phyloP scores from a whole-genome alignment of 2,329 filamentous ascomycete species.

The Chalara sp. region DNA sequence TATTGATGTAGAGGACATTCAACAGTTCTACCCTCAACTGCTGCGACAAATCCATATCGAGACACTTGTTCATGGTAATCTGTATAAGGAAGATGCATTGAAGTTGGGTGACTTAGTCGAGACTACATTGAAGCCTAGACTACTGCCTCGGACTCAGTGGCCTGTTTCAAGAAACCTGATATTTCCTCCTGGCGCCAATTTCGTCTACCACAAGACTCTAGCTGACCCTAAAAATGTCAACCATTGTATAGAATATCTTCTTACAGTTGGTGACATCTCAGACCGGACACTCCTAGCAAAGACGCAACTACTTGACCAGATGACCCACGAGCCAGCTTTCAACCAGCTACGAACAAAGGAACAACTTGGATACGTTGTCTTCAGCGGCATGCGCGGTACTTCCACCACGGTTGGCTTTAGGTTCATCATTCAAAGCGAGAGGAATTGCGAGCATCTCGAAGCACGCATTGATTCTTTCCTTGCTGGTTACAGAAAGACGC shows the following conservation, averaged over 20 bases:
- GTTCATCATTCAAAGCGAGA: slow-evolving; percentile 90
- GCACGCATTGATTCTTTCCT: slow-evolving; percentile 83
- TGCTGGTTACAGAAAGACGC: slow-evolving; percentile 52
- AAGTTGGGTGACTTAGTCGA: slow-evolving; percentile 80
- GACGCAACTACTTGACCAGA: slow-evolving; percentile 76
- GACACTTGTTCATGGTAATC: slow-evolving; percentile 80
- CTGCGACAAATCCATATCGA: slow-evolving; percentile 83
- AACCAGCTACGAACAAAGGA: slow-evolving; percentile 95
- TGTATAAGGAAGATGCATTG: slow-evolving; percentile 89
- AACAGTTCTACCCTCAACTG: slow-evolving; percentile 71
- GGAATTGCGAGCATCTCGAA: slow-evolving; percentile 76
- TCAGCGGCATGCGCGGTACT: slow-evolving; percentile 66
- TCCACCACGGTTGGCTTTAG: slow-evolving; percentile 79
- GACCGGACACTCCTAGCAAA: slow-evolving; percentile 69
- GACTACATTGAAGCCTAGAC: slow-evolving; percentile 65
- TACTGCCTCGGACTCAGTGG: slow-evolving; percentile 73
- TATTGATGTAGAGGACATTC: slow-evolving; percentile 68
- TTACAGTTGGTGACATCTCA: slow-evolving; percentile 62
- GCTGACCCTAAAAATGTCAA: slow-evolving; percentile 87
- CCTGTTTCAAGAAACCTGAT: slow-evolving; percentile 70
- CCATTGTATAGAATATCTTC: slow-evolving; percentile 73
- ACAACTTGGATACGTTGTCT: slow-evolving; percentile 94
- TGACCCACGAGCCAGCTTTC: slow-evolving; percentile 89
- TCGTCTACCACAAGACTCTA: slow-evolving; percentile 71
- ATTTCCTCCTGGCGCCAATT: slow-evolving; percentile 75